Evolutionary conservation across 176 grass and related monocot species (phyloP), one percentile per base, ranked within the genome.

Genomic region (Aegilops bicornis): DNA sequence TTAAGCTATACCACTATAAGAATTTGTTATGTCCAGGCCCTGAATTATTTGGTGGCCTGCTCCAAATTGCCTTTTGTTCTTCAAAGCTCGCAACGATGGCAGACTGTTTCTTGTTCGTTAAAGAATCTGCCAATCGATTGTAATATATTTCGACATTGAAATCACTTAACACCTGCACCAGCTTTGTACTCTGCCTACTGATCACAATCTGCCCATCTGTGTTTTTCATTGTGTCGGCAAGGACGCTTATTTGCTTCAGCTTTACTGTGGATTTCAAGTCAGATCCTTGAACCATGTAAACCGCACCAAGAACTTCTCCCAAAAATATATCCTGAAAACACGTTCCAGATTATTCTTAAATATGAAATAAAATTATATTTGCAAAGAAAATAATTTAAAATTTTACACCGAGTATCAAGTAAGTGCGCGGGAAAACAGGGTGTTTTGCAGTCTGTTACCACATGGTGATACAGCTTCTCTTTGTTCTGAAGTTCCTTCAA

Each of bases 281-380:
- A 29, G 79, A 54, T 79, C 76, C 72, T 78, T 83, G 60, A 31
- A 86, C 87, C 87, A 94, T 87, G 82, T 87, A 87, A 87, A 89
- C 85, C 15, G 92, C 89, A 61, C 92, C 92, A 59, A 94, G 79
- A 78, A 94, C 22, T 89, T 94, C 92, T 47, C 87, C 87, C 25
- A 94, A 25, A 89, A 94, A 92, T 72, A 88, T 86, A 27, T 94
- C 89, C 92, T 94, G 61, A 0, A 81, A 74, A 32, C 15, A 54
- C 19, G 31, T 68, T 35, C 7, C 50, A 68, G 2, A 76, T 6
- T 3, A 20, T 58, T 58, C 17, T 8, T 20, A 58, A 20, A 56
- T 19, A 8, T 19, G 19, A 58, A 81, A 42, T 76, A 39, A 6
- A 82, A 22, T 32, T 32, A 32, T 32, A 30, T 4, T 35, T 16